A percentile compares a stretch with the other conserved stretches of the same genome.
These are phyloP conservation scores for Elongisporangium anandrum DNA, from an alignment of 352 stramenopile genomes.

Conservation along the genomic window DNA sequence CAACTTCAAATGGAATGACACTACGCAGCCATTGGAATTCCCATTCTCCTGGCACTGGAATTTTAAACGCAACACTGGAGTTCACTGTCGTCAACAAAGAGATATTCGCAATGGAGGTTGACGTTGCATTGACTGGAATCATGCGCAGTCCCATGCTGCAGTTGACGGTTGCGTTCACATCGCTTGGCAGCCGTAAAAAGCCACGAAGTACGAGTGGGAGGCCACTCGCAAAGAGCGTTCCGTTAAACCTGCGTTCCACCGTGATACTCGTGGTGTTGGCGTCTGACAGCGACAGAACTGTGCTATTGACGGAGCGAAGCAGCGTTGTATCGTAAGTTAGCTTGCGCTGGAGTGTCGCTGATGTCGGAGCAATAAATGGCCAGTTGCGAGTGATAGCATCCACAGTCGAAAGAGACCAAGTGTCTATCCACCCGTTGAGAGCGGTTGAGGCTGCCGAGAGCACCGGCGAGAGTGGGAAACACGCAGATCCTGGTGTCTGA, in stretches of 20 bases:
- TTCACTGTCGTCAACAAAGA: not conserved
- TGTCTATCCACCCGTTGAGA: constrained; percentile 47
- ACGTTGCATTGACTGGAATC: constrained; percentile 18
- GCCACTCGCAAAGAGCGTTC: constrained; percentile 28
- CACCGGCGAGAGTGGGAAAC: constrained; percentile 9
- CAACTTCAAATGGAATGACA: constrained; percentile 34
- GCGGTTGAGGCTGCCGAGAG: constrained; percentile 19
- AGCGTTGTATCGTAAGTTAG: constrained; percentile 28
- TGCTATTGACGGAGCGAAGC: constrained; percentile 26
- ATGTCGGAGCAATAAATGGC: constrained; percentile 12
- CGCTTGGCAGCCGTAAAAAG: constrained; percentile 34
- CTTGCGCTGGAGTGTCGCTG: constrained; percentile 10
- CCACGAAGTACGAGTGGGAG: constrained; percentile 38
- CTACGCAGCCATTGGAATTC: constrained; percentile 27
- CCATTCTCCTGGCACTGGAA: constrained; percentile 18
- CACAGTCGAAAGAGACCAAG: constrained; percentile 35
- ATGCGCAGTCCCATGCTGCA: constrained; percentile 28
- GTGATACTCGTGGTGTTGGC: constrained; percentile 10
- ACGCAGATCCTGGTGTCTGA: constrained; percentile 28
- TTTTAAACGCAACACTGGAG: constrained; percentile 9
- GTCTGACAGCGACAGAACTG: constrained; percentile 25
- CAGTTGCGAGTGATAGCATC: constrained; percentile 23
- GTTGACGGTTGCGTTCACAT: not conserved
- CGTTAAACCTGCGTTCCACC: constrained; percentile 23
- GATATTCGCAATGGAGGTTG: not conserved